These are phyloP conservation scores for Camellia japonica DNA, from an alignment of 148 eudicot genomes.

Conservation along the genomic window DNA sequence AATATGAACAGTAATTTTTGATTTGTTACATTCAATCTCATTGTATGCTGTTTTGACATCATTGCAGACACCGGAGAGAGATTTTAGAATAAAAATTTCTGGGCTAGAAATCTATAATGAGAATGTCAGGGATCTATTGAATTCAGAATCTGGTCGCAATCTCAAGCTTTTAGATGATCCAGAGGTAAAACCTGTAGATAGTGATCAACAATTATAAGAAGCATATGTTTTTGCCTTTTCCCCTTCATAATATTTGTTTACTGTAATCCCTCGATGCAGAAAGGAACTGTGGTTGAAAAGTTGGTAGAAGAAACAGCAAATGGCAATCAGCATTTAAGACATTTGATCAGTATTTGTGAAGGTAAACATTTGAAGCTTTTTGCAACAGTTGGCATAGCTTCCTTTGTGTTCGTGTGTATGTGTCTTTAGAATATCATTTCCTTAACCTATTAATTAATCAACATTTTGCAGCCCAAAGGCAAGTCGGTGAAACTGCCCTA, in stretches of 20 bases:
- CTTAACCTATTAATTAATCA: too few relatives aligned
- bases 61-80: slow-evolving; percentile 81
- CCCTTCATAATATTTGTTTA: not conserved
- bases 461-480: slow-evolving; percentile 78
- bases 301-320: slow-evolving; percentile 80
- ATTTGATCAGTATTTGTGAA: slow-evolving; percentile 81
- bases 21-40: slow-evolving; percentile 6
- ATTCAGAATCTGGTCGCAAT: slow-evolving; percentile 80
- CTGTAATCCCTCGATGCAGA: slow-evolving; percentile 42
- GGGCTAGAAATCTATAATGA: slow-evolving; percentile 96
- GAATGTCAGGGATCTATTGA: slow-evolving; percentile 81
- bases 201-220: not conserved
- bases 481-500: slow-evolving; percentile 92
- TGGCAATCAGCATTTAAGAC: slow-evolving; percentile 63
- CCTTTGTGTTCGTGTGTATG: not conserved
- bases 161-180: slow-evolving; percentile 96
- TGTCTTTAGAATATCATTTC: not conserved
- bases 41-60: slow-evolving; percentile 15
- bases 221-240: not conserved
- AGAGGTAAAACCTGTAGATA: slow-evolving; percentile 45
- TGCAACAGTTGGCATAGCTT: not conserved
- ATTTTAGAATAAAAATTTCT: slow-evolving; percentile 72
- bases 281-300: slow-evolving; percentile 94
- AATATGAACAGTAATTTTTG: not conserved
- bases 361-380: slow-evolving; percentile 39